Percentiles rank a stretch among this genome's conserved stretches.
Conservation (phyloP, 371 early-diverging fungal genomes). For the Apophysomyces trapeziformis region DNA sequence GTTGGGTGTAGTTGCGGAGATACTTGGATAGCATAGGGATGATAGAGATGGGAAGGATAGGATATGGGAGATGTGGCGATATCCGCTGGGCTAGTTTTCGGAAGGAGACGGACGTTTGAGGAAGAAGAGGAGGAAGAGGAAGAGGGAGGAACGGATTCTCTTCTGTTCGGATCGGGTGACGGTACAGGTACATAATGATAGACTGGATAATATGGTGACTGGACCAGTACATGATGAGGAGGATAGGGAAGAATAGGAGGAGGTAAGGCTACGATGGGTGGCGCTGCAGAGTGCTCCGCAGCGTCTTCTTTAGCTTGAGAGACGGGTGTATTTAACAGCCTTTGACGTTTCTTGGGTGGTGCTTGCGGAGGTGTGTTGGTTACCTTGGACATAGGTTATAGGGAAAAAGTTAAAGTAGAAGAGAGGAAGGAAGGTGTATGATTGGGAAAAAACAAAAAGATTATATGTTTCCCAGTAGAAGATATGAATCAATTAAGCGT, state of each 20-base stretch:
- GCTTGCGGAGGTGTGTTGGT: background rate
- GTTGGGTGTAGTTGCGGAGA: conserved; percentile 22
- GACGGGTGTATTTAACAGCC: background rate
- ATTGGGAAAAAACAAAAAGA: background rate
- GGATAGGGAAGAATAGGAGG: conserved; percentile 8
- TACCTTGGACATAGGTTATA: background rate
- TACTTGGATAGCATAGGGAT: conserved; percentile 26
- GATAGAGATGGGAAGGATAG: conserved; percentile 22
- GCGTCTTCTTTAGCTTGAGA: background rate
- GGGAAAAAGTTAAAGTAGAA: background rate
- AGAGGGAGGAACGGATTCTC: background rate
- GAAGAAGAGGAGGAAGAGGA: background rate
- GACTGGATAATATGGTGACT: conserved; percentile 5
- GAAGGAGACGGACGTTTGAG: background rate
- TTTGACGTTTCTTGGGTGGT: conserved; percentile 3
- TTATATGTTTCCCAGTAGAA: background rate
- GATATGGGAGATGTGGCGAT: background rate
- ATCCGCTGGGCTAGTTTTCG: background rate
- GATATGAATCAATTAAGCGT: background rate
- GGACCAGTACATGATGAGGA: conserved; percentile 6
- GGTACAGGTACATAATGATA: conserved; percentile 7
- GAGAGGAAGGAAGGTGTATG: background rate
- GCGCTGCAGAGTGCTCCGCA: background rate
- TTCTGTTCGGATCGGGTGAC: conserved; percentile 5
- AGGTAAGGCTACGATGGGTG: conserved; percentile 8